phyloP scores from a whole-genome alignment of 164 flowering plant genomes.

The Nymphaea colorata region DNA sequence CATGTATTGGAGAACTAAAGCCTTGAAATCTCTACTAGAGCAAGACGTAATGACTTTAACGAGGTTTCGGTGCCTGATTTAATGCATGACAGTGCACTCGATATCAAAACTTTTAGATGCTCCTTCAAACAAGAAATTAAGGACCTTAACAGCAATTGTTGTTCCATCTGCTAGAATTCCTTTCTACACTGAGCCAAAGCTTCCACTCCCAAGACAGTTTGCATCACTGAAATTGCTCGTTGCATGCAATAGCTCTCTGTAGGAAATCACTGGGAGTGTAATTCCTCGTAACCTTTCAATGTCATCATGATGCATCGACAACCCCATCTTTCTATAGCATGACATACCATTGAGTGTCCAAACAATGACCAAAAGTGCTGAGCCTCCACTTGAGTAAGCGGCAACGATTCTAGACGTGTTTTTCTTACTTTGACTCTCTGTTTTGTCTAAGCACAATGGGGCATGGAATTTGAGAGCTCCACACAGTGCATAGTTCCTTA shows the following conservation, averaged over 20 bases:
- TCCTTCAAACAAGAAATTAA: background rate
- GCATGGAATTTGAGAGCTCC: background rate
- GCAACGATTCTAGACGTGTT: too few relatives aligned
- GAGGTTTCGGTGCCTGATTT: conserved; percentile 2
- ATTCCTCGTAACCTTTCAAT: background rate
- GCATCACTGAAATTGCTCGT: background rate
- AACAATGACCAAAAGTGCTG: background rate
- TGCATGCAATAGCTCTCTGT: background rate
- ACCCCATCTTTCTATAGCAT: background rate
- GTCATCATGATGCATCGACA: too few relatives aligned
- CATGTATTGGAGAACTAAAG: conserved; percentile 4
- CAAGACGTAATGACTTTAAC: conserved; percentile 1
- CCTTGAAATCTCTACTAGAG: conserved; percentile 1
- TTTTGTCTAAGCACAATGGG: background rate
- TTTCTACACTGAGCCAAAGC: conserved; percentile 3
- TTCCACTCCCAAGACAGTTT: conserved; percentile 3
- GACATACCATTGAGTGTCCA: background rate
- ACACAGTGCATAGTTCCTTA: conserved; percentile 2
- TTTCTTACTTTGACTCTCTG: background rate
- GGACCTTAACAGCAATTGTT: conserved; percentile 1
- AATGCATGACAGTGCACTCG: background rate
- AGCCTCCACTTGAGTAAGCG: too few relatives aligned
- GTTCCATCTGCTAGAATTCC: conserved; percentile 3
- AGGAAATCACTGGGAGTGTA: too few relatives aligned
- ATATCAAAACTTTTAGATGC: conserved; percentile 1